phyloP scores from a whole-genome alignment of 2,329 filamentous ascomycete genomes.

The Colletotrichum magnum region DNA sequence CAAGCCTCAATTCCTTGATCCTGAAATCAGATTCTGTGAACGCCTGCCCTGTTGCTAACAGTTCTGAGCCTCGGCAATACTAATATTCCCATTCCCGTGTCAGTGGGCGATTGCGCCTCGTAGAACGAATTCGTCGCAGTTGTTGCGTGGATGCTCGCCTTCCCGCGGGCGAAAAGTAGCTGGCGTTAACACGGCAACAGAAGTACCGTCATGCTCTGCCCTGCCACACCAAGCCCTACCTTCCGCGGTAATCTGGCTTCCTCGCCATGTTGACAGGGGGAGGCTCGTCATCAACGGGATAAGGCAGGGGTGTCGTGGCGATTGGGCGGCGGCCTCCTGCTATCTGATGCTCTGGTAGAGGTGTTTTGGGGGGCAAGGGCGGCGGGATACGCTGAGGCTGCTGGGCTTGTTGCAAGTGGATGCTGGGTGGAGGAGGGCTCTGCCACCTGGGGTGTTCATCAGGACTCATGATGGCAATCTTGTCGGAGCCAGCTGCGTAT shows the following conservation, averaged over 20 bases:
- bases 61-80: no score
- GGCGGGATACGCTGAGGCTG: constrained; percentile 65
- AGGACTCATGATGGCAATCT: constrained; percentile 74
- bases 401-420: constrained; percentile 41
- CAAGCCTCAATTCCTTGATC: no score
- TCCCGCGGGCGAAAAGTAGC: background rate
- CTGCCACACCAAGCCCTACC: constrained; percentile 49
- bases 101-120: no score
- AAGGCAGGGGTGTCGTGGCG: constrained; percentile 69
- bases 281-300: constrained; percentile 84
- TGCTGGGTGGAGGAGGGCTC: constrained; percentile 43
- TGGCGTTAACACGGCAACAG: no score
- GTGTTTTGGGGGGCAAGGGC: constrained; percentile 83
- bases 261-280: constrained; percentile 87
- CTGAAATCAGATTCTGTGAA: no score
- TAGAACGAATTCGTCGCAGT: no score
- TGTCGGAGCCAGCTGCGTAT: constrained; percentile 73
- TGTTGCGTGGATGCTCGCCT: no score
- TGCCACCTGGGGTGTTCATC: constrained; percentile 70
- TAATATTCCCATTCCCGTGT: no score
- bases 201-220: background rate
- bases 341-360: constrained; percentile 68
- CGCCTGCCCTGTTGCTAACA: no score
- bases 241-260: constrained; percentile 81
- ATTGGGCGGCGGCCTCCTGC: constrained; percentile 51